These are phyloP conservation scores for Omphalea diandra DNA, from an alignment of 441 rosid genomes.

Conservation along the genomic window DNA sequence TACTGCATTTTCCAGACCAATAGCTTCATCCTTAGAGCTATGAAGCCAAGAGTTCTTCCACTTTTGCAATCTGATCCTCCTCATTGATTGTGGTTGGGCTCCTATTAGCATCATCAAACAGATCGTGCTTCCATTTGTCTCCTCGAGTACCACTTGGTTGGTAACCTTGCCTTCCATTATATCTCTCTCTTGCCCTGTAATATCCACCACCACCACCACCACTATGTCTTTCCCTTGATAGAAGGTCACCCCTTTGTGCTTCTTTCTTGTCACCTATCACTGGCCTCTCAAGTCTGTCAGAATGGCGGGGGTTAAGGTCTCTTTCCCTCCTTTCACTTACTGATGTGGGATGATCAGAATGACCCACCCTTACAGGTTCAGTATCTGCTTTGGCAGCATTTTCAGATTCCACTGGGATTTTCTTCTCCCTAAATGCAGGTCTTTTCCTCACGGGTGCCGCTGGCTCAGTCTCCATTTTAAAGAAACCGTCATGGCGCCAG, in stretches of 20 bases:
- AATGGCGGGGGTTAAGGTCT: constrained; percentile 33
- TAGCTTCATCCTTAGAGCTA: constrained; percentile 19
- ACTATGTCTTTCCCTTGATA: constrained; percentile 44
- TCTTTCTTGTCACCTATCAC: constrained; percentile 47
- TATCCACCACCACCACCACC: constrained; percentile 25
- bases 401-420: constrained; percentile 39
- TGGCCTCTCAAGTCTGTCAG: constrained; percentile 49
- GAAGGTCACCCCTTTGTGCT: constrained; percentile 33
- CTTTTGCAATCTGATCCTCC: constrained; percentile 86
- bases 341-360: constrained; percentile 19
- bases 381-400: constrained; percentile 33
- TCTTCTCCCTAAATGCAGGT: constrained; percentile 86
- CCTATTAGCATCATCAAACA: constrained; percentile 72
- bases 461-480: constrained; percentile 51
- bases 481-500: constrained; percentile 71
- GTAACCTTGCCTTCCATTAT: constrained; percentile 47
- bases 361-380: constrained; percentile 38
- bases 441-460: constrained; percentile 54
- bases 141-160: constrained; percentile 35
- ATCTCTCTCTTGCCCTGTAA: constrained; percentile 54
- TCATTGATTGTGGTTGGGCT: constrained; percentile 67
- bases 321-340: constrained; percentile 54
- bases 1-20: background rate
- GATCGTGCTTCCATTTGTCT: constrained; percentile 94
- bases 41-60: constrained; percentile 82